Conservation (phyloP, 1,284 basidiomycete species). For the Apiotrichum akiyoshidainum region DNA sequence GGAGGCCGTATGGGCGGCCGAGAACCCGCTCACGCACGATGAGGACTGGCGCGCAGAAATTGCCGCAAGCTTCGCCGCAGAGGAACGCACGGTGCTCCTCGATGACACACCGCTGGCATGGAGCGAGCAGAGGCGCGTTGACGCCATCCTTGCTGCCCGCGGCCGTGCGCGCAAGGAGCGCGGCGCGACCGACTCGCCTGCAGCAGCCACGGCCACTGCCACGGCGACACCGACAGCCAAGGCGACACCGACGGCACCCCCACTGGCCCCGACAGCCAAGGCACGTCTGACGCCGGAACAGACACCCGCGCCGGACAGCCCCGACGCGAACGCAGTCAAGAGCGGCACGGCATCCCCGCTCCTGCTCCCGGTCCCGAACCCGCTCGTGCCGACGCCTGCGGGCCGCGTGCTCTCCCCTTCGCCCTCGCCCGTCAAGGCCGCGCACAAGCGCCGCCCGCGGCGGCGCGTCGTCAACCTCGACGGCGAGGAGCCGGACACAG, state of each 20-base stretch:
- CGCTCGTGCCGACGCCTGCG: not conserved
- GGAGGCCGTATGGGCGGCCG: constrained; percentile 70
- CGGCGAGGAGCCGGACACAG: not conserved
- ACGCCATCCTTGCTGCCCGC: constrained; percentile 6
- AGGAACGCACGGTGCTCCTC: constrained; percentile 63
- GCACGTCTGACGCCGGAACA: too few species aligned
- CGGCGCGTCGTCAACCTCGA: constrained; percentile 19
- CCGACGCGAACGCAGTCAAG: not conserved
- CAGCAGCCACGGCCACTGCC: not conserved
- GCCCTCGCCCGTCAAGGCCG: constrained; percentile 2
- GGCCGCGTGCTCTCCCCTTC: constrained; percentile 1
- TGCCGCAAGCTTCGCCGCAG: constrained; percentile 77
- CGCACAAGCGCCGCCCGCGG: constrained; percentile 7
- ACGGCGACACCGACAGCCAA: not conserved
- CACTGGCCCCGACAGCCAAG: not conserved
- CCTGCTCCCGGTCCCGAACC: not conserved
- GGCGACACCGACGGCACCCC: not conserved
- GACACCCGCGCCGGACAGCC: too few species aligned
- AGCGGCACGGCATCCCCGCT: not conserved
- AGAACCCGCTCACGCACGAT: constrained; percentile 58
- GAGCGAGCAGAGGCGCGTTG: constrained; percentile 57
- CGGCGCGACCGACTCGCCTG: not conserved
- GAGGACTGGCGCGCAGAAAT: constrained; percentile 71
- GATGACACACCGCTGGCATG: constrained; percentile 73
- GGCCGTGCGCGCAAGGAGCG: not conserved